Evolutionary conservation across 2,329 filamentous ascomycete genomes (phyloP).

Genomic region (Aspergillus pseudoviridinutans): DNA sequence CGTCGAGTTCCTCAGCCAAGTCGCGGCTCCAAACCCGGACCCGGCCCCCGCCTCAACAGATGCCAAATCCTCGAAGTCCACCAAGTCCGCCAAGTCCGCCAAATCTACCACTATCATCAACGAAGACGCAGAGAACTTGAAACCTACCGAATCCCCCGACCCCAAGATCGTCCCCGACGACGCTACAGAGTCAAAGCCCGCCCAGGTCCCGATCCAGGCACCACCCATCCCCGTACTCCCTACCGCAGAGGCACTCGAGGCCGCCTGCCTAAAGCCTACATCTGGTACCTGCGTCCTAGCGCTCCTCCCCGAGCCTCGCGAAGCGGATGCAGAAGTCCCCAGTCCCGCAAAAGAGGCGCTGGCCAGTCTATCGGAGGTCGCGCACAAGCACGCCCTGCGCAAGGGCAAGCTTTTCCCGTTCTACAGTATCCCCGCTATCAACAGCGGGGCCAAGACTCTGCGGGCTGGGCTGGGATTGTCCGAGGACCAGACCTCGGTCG

Average conservation of each 20-base stretch:
- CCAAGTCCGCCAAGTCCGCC: constrained; percentile 33
- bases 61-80: constrained; percentile 33
- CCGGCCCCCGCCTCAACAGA: constrained; percentile 49
- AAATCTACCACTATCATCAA: constrained; percentile 45
- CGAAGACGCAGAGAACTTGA: constrained; percentile 32
- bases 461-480: constrained; percentile 61
- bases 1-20: constrained; percentile 76
- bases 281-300: constrained; percentile 80
- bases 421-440: constrained; percentile 65
- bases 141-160: constrained; percentile 53
- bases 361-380: constrained; percentile 65
- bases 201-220: constrained; percentile 52
- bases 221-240: constrained; percentile 64
- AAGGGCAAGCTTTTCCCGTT: constrained; percentile 76
- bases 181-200: constrained; percentile 31
- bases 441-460: constrained; percentile 54
- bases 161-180: constrained; percentile 44
- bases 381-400: constrained; percentile 66
- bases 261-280: constrained; percentile 70
- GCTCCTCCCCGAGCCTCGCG: constrained; percentile 56
- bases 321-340: constrained; percentile 47
- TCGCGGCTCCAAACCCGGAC: constrained; percentile 73
- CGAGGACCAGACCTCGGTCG: constrained; percentile 48
- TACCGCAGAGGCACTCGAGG: constrained; percentile 60
- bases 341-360: constrained; percentile 51